Evolutionary conservation across 2,329 filamentous ascomycete genomes (phyloP).

Genomic region (Colletotrichum tropicale): DNA sequence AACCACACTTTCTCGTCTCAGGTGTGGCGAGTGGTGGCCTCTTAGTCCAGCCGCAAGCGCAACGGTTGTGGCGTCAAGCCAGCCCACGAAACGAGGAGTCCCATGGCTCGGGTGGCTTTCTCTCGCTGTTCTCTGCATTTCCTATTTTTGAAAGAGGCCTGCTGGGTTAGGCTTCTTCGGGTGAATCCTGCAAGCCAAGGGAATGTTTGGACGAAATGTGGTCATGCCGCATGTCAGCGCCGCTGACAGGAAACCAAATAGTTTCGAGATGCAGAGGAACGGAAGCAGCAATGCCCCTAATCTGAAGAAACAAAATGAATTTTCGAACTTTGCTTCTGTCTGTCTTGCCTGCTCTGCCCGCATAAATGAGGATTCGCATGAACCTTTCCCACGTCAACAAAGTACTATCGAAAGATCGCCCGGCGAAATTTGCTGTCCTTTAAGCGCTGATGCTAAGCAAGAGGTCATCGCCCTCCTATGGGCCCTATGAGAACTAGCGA

Average conservation of each 20-base stretch:
- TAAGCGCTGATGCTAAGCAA: not conserved
- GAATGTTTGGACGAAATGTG: slow-evolving; percentile 1
- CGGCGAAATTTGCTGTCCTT: not conserved
- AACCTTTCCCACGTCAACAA: not conserved
- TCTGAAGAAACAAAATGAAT: not conserved
- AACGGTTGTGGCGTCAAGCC: not conserved
- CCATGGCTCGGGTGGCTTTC: not conserved
- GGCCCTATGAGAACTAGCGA: not conserved
- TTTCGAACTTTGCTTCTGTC: not conserved
- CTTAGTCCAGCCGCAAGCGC: not conserved
- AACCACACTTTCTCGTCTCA: not conserved
- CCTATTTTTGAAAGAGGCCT: not conserved
- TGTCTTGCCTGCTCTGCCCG: not conserved
- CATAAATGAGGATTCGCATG: slow-evolving; percentile 8
- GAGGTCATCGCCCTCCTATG: not conserved
- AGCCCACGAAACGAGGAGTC: not conserved
- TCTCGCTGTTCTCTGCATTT: not conserved
- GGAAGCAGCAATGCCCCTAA: not conserved
- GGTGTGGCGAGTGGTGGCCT: not conserved
- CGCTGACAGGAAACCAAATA: not conserved
- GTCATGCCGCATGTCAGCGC: not conserved
- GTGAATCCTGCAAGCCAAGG: not conserved
- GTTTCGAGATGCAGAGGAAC: not conserved
- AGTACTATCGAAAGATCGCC: not conserved
- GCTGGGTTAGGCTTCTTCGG: not conserved